These are phyloP conservation scores for Synchytrium microbalum DNA, from an alignment of 371 early-diverging fungal genomes.

Conservation along the genomic window DNA sequence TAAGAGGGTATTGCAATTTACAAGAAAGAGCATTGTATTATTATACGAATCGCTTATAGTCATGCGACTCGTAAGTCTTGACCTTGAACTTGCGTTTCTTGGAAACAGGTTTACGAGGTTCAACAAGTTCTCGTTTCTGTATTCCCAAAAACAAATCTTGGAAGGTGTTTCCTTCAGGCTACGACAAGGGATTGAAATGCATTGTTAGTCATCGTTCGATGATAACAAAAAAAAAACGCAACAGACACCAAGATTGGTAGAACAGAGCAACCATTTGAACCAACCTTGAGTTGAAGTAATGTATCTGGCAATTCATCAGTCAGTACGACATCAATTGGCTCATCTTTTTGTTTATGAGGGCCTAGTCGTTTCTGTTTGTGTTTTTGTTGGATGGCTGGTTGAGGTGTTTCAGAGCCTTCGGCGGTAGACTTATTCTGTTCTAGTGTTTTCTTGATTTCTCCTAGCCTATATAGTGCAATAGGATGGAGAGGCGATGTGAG, in stretches of 20 bases:
- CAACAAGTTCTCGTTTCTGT: slow-evolving; percentile 80
- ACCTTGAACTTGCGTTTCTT: slow-evolving; percentile 22
- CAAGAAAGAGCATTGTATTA: too few species aligned
- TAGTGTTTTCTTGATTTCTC: slow-evolving; percentile 11
- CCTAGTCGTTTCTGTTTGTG: slow-evolving; percentile 13
- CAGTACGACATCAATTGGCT: slow-evolving; percentile 44
- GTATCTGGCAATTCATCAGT: slow-evolving; percentile 53
- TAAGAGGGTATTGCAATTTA: too few species aligned
- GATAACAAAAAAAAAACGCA: background rate
- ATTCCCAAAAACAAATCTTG: slow-evolving; percentile 72
- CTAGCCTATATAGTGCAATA: too few species aligned
- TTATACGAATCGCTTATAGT: slow-evolving; percentile 34
- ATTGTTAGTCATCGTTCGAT: slow-evolving; percentile 6
- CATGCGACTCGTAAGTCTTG: slow-evolving; percentile 37
- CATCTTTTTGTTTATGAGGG: slow-evolving; percentile 26
- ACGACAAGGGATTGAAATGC: slow-evolving; percentile 11
- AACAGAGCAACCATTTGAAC: background rate
- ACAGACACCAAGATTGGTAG: background rate
- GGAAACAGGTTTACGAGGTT: slow-evolving; percentile 55
- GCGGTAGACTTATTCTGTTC: slow-evolving; percentile 6
- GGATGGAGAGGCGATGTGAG: too few species aligned
- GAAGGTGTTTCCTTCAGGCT: slow-evolving; percentile 85
- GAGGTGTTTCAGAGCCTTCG: background rate
- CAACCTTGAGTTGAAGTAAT: slow-evolving; percentile 40
- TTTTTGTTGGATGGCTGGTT: slow-evolving; percentile 11